Conservation (phyloP, 1,139 yeast genomes). For the Candida sanyaensis region DNA sequence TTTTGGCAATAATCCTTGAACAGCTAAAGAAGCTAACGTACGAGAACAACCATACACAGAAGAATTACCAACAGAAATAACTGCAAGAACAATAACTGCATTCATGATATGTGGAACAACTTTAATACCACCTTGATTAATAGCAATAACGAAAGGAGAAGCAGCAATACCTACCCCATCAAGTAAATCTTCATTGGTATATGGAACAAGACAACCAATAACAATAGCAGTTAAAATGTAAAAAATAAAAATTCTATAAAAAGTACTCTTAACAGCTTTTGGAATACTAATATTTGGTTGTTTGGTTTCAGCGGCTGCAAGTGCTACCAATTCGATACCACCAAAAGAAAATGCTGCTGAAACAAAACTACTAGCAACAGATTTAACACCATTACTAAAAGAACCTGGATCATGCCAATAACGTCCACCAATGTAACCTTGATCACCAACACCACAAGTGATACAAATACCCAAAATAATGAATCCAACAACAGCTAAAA, state of each 20-base stretch:
- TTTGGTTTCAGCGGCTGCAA: slow-evolving; percentile 82
- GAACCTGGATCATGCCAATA: slow-evolving; percentile 50
- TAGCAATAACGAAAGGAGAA: slow-evolving; percentile 46
- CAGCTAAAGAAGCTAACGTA: slow-evolving; percentile 55
- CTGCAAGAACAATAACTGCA: slow-evolving; percentile 53
- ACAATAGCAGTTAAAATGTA: slow-evolving; percentile 50
- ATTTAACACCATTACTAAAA: slow-evolving; percentile 65
- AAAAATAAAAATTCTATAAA: slow-evolving; percentile 69
- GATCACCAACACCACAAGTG: slow-evolving; percentile 45
- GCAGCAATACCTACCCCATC: slow-evolving; percentile 34
- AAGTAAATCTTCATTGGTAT: slow-evolving; percentile 35
- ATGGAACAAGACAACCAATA: slow-evolving; percentile 50
- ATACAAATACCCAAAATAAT: slow-evolving; percentile 40
- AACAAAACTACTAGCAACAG: slow-evolving; percentile 80
- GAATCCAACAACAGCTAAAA: slow-evolving; percentile 45
- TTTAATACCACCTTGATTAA: slow-evolving; percentile 37
- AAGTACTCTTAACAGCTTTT: slow-evolving; percentile 71
- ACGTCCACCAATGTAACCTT: slow-evolving; percentile 41
- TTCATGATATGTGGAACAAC: slow-evolving; percentile 54
- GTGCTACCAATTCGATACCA: slow-evolving; percentile 59
- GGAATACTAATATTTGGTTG: slow-evolving; percentile 72
- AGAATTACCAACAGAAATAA: slow-evolving; percentile 56
- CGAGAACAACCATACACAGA: slow-evolving; percentile 58
- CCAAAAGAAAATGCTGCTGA: slow-evolving; percentile 85
- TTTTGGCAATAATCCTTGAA: slow-evolving; percentile 47